Percentiles rank a stretch among this genome's conserved stretches.
Evolutionary conservation across 495 filamentous ascomycete genomes (phyloP).

Genomic region (Aspergillus homomorphus): DNA sequence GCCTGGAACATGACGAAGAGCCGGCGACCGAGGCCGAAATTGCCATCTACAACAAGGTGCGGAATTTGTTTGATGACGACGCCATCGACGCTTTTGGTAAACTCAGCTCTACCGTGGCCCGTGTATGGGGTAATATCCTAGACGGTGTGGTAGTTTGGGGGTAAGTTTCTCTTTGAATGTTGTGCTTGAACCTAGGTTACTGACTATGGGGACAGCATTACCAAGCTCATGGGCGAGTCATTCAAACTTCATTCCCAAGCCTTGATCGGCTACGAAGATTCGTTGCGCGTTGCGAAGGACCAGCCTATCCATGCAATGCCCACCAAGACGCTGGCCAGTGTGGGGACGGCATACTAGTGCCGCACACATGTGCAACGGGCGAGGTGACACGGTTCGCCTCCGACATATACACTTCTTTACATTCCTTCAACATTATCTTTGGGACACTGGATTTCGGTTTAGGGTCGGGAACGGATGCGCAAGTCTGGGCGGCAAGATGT

Average conservation of each 20-base stretch:
- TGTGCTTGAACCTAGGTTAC: conserved; percentile 28
- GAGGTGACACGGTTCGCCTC: not conserved
- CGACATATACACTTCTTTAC: conserved; percentile 15
- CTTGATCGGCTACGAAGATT: conserved; percentile 89
- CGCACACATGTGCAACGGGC: not conserved
- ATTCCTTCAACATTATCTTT: conserved; percentile 34
- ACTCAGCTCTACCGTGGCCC: conserved; percentile 88
- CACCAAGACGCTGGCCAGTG: conserved; percentile 45
- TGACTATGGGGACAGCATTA: conserved; percentile 69
- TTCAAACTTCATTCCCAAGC: conserved; percentile 97
- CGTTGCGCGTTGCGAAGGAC: conserved; percentile 45
- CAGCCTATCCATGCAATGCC: conserved; percentile 47
- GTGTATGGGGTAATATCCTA: conserved; percentile 96
- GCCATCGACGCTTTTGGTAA: conserved; percentile 77
- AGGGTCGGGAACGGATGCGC: conserved; percentile 35
- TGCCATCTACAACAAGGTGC: conserved; percentile 93
- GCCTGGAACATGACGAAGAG: conserved; percentile 98
- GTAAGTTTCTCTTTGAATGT: conserved; percentile 47
- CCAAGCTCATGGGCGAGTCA: conserved; percentile 95
- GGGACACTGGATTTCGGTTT: conserved; percentile 33
- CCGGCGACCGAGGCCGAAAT: conserved; percentile 86
- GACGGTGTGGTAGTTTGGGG: conserved; percentile 99
- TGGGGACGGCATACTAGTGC: conserved; percentile 47
- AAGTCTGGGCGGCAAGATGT: conserved; percentile 36
- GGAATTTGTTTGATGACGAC: conserved; percentile 86